A percentile compares a stretch with the other conserved stretches of the same genome.
Evolutionary conservation across 129 eudicot genomes (phyloP).

Genomic region (Glebionis coronaria): DNA sequence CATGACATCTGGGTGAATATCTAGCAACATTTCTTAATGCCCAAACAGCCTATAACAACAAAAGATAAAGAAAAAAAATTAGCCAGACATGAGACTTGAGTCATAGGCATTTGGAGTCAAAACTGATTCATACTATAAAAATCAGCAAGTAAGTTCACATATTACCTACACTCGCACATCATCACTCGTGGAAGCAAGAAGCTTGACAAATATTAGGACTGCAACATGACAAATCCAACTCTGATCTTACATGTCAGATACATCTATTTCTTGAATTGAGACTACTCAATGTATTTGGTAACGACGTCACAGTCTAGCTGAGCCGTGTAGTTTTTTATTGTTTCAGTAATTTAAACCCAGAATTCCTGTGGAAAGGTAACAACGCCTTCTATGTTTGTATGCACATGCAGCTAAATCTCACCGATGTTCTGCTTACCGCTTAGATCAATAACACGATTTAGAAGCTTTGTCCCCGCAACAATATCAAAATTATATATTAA

Average conservation of each 20-base stretch:
- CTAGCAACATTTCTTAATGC: no score
- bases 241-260: slow-evolving; percentile 14
- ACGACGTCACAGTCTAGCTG: slow-evolving; percentile 94
- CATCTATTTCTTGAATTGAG: slow-evolving; percentile 54
- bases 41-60: no score
- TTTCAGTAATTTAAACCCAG: slow-evolving; percentile 87
- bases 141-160: no score
- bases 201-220: no score
- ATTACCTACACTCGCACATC: no score
- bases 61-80: no score
- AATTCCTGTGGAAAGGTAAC: slow-evolving; percentile 86
- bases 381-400: slow-evolving; percentile 94
- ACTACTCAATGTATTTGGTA: slow-evolving; percentile 74
- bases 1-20: no score
- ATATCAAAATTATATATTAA: slow-evolving; percentile 1
- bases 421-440: slow-evolving; percentile 82
- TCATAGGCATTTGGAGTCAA: no score
- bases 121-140: no score
- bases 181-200: no score
- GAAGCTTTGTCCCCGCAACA: slow-evolving; percentile 67
- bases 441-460: slow-evolving; percentile 76
- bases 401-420: slow-evolving; percentile 96
- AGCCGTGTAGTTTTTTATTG: slow-evolving; percentile 82
- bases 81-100: no score
- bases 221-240: no score